A percentile compares a stretch with the other conserved stretches of the same genome.
These are phyloP conservation scores for Debaryomyces castellii DNA, from an alignment of 805 yeast species.

Conservation along the genomic window DNA sequence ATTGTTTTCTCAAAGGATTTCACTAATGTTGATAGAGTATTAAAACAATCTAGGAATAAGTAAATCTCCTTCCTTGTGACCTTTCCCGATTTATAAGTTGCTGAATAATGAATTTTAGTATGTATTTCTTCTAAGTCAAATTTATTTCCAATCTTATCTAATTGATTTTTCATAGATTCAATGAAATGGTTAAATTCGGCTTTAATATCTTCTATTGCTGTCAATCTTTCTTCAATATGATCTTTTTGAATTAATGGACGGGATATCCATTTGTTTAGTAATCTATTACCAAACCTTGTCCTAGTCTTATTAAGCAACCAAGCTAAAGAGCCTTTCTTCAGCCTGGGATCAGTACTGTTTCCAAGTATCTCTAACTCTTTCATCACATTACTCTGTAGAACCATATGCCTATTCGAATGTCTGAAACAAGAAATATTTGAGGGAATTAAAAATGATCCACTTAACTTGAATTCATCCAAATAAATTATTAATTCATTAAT, in stretches of 20 bases:
- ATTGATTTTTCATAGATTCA: slow-evolving; percentile 27
- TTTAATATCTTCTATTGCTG: slow-evolving; percentile 46
- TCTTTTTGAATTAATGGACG: slow-evolving; percentile 61
- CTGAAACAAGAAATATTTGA: slow-evolving; percentile 55
- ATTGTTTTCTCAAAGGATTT: slow-evolving; percentile 36
- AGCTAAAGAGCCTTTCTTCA: slow-evolving; percentile 64
- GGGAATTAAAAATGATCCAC: slow-evolving; percentile 51
- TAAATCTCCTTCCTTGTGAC: slow-evolving; percentile 33
- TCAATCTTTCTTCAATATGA: slow-evolving; percentile 58
- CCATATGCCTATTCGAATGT: slow-evolving; percentile 46
- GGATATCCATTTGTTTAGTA: slow-evolving; percentile 69
- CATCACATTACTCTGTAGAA: slow-evolving; percentile 64
- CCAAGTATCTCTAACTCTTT: slow-evolving; percentile 72
- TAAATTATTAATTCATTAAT: slow-evolving; percentile 51
- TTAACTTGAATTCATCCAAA: slow-evolving; percentile 62
- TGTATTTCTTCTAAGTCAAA: slow-evolving; percentile 35
- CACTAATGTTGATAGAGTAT: slow-evolving; percentile 24
- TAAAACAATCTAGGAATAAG: slow-evolving; percentile 27
- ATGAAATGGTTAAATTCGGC: slow-evolving; percentile 29
- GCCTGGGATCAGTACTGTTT: slow-evolving; percentile 54
- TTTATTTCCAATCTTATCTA: slow-evolving; percentile 24
- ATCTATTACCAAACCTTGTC: slow-evolving; percentile 72
- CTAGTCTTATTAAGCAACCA: slow-evolving; percentile 82
- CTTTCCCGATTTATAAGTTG: slow-evolving; percentile 22
- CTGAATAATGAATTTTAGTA: slow-evolving; percentile 39